These are phyloP conservation scores for Boletus sensibilis DNA, from an alignment of 768 basidiomycete genomes.

Conservation along the genomic window DNA sequence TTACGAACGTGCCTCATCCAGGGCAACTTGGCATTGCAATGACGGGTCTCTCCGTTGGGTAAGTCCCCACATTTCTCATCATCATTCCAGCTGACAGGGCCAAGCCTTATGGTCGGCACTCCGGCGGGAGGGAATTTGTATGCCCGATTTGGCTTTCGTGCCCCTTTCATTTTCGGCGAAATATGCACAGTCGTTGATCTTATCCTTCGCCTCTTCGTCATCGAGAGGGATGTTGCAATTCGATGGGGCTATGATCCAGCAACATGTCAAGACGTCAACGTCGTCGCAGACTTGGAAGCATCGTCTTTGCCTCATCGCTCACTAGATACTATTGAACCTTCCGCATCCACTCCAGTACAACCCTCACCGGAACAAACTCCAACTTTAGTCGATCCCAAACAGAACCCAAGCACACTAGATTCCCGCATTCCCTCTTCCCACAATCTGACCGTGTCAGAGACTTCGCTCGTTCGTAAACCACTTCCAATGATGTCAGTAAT, in stretches of 20 bases:
- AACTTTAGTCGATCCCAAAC: not conserved
- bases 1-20: conserved; percentile 17
- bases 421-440: not conserved
- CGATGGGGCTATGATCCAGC: conserved; percentile 47
- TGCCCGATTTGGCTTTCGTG: conserved; percentile 54
- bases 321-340: not conserved
- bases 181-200: conserved; percentile 49
- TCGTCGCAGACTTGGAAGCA: conserved; percentile 8
- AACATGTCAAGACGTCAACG: conserved; percentile 10
- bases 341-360: not conserved
- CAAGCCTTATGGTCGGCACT: conserved; percentile 53
- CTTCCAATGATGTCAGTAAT: conserved; percentile 45
- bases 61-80: not conserved
- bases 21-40: conserved; percentile 64
- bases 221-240: conserved; percentile 53
- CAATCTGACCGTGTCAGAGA: conserved; percentile 4
- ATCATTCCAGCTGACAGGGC: not conserved
- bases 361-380: not conserved
- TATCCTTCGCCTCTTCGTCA: conserved; percentile 51
- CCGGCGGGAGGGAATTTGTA: conserved; percentile 59
- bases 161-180: conserved; percentile 56
- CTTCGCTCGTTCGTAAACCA: conserved; percentile 19
- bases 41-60: conserved; percentile 58
- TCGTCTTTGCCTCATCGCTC: not conserved
- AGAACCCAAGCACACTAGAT: not conserved